Conservation (phyloP, 164 flowering plant genomes). For the Kalanchoe fedtschenkoi region DNA sequence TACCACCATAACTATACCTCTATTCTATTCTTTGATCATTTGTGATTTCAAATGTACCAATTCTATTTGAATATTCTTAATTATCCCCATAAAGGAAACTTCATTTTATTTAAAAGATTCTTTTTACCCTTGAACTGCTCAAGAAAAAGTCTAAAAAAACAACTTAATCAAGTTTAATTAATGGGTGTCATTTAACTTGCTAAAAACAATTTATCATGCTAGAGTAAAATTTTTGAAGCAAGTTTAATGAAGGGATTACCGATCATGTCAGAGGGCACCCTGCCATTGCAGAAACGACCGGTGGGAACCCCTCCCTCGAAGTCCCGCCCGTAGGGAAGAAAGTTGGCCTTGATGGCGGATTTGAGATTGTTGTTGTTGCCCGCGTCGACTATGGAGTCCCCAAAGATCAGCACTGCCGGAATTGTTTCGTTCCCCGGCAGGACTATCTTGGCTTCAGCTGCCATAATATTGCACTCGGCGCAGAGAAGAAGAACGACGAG, state of each 20-base stretch:
- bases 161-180: no score
- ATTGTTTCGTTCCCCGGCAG: conserved; percentile 21
- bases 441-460: conserved; percentile 10
- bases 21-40: no score
- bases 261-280: conserved; percentile 26
- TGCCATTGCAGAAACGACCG: conserved; percentile 45
- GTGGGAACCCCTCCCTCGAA: conserved; percentile 32
- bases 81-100: no score
- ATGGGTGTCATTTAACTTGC: no score
- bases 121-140: no score
- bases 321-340: conserved; percentile 43
- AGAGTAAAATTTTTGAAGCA: no score
- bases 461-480: not conserved
- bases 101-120: no score
- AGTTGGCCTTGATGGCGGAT: conserved; percentile 24
- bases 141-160: no score
- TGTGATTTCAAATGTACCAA: no score
- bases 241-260: not conserved
- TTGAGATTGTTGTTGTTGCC: conserved; percentile 43
- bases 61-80: no score
- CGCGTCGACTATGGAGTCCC: conserved; percentile 47
- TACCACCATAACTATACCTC: no score
- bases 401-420: conserved; percentile 37
- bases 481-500: not conserved
- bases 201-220: no score